Percentiles rank a stretch among this genome's conserved stretches.
phyloP scores from a whole-genome alignment of 2,329 filamentous ascomycete species.

The Arthrobotrys sphaeroides region DNA sequence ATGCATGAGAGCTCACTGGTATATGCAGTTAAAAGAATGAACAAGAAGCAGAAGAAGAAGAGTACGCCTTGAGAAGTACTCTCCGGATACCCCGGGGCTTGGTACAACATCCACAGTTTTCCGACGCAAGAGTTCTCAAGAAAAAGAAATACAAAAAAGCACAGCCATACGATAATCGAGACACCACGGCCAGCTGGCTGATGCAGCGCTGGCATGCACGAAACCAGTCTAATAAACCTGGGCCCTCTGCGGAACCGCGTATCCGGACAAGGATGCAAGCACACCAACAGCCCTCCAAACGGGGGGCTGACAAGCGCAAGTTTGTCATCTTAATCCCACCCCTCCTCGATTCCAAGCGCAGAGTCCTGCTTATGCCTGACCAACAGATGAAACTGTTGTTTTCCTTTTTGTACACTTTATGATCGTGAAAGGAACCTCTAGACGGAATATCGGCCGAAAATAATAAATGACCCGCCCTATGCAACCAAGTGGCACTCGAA shows the following conservation, averaged over 20 bases:
- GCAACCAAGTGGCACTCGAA: background rate
- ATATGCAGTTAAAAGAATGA: background rate
- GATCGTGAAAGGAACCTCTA: background rate
- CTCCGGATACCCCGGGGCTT: constrained; percentile 4
- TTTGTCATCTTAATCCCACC: background rate
- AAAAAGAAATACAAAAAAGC: background rate
- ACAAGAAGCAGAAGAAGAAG: background rate
- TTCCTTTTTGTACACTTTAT: background rate
- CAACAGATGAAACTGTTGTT: constrained; percentile 4
- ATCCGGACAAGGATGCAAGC: constrained; percentile 16
- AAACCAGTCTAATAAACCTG: background rate
- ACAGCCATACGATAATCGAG: background rate
- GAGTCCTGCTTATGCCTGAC: constrained; percentile 9
- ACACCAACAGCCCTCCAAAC: constrained; percentile 8
- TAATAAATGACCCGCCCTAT: background rate
- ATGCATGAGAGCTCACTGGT: constrained; percentile 36
- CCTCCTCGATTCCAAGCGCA: constrained; percentile 7
- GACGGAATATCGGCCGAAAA: constrained; percentile 8
- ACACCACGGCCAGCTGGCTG: background rate
- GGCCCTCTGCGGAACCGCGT: constrained; percentile 12
- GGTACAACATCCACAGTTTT: background rate
- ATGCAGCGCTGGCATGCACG: background rate
- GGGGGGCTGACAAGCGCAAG: constrained; percentile 15
- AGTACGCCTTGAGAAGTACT: background rate
- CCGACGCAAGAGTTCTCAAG: background rate